Evolutionary conservation across 108 stramenopile genomes (phyloP), one percentile per base, ranked within the genome.

Genomic region (Skeletonema grethae): DNA sequence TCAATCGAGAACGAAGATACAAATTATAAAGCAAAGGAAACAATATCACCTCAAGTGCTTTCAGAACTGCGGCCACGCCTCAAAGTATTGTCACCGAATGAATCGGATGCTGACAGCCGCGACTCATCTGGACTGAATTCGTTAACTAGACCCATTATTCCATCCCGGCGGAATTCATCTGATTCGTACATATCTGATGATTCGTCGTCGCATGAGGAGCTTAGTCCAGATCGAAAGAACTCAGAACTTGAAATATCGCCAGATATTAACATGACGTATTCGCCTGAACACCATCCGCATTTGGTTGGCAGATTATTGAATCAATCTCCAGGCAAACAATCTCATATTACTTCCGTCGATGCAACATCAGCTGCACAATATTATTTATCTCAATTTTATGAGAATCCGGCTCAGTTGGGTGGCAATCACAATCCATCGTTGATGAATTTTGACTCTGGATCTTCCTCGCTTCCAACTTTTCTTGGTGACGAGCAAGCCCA

Each of bases 41-140:
- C 50, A 24, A 22, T 22, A 22, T 18, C 22, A 22, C 20, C 20
- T 16, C 50, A 22, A 22, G 22, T n/a, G 1, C 4, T 16, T 5
- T 25, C 39, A 16, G 60, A 32, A 46, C 20, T 76, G 24, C 75
- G 64, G 28, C 75, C 75, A 3, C 67, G 48, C 13, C 55, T 63
- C 32, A 48, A 29, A 13, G 11, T 64, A 8, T 58, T 48, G 41
- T 68, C 46, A 34, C 61, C 74, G 4, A 53, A 56, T 12, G 25
- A 65, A 28, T 55, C 62, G 31, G 36, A 55, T 57, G 67, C 41
- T 34, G 75, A 76, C 45, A 46, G 24, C 32, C 64, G 64, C 41
- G 61, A 57, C 57, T 38, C 61, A 1, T 69, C 69, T 30, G 75
- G 67, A 18, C 68, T 76, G 32, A 58, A 55, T 60, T 63, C 69